These are phyloP conservation scores for Astragalus glycyphyllos DNA, from an alignment of 306 rosid species.

Conservation along the genomic window DNA sequence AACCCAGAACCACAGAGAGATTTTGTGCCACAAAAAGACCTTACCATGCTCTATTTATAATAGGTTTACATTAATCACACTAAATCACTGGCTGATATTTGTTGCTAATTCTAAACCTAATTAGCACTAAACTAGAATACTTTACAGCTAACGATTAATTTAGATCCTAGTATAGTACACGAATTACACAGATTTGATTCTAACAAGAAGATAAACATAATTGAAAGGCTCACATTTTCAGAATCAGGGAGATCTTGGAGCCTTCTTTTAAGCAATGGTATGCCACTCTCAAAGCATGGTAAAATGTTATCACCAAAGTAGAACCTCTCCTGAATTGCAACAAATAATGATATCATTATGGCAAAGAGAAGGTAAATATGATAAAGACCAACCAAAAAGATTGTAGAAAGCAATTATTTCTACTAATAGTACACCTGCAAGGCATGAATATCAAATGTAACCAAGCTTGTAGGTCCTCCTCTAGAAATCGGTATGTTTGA, in stretches of 20 bases:
- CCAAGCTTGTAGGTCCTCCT: conserved; percentile 97
- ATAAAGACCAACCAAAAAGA: conserved; percentile 22
- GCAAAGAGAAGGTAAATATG: conserved; percentile 29
- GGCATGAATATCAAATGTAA: conserved; percentile 95
- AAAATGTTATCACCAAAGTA: conserved; percentile 95
- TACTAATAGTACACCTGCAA: conserved; percentile 68
- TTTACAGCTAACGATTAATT: too few relatives aligned
- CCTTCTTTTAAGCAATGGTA: conserved; percentile 87
- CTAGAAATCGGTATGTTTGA: conserved; percentile 93
- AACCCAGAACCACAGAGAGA: neutral
- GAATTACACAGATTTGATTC: too few relatives aligned
- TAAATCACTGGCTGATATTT: too few relatives aligned
- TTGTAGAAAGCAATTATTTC: conserved; percentile 33
- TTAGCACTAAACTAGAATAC: too few relatives aligned
- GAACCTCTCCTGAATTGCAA: conserved; percentile 79
- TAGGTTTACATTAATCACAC: too few relatives aligned
- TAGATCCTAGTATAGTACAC: too few relatives aligned
- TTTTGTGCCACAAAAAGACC: too few relatives aligned
- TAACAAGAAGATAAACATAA: neutral
- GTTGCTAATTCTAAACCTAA: too few relatives aligned
- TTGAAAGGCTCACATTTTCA: conserved; percentile 68
- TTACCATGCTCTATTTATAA: too few relatives aligned
- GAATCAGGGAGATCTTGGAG: conserved; percentile 94
- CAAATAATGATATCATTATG: conserved; percentile 30
- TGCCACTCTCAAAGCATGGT: conserved; percentile 98